A percentile compares a stretch with the other conserved stretches of the same genome.
Conservation (phyloP, 2,329 filamentous ascomycete species). For the Xylariales sp. region DNA sequence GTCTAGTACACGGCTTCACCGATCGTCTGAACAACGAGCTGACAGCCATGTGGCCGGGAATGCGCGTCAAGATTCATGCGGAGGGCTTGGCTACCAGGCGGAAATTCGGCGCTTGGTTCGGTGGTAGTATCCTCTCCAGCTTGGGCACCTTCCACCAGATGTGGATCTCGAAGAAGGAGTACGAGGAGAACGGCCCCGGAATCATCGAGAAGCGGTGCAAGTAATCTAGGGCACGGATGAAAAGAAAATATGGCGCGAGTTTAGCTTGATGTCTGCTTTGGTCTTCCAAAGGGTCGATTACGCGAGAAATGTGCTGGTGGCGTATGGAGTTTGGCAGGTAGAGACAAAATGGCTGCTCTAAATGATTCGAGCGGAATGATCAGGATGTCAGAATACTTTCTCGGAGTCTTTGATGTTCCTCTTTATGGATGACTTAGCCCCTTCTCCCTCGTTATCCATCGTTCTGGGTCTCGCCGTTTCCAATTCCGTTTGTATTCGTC, state of each 20-base stretch:
- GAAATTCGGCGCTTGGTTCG: slow-evolving; percentile 92
- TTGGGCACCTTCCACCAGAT: slow-evolving; percentile 98
- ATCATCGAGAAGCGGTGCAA: slow-evolving; percentile 98
- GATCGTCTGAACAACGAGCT: slow-evolving; percentile 87
- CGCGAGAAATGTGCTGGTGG: too few relatives aligned
- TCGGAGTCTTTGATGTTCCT: too few relatives aligned
- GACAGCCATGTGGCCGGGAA: slow-evolving; percentile 73
- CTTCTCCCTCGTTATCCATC: too few relatives aligned
- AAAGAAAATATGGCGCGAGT: background rate
- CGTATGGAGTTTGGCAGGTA: too few relatives aligned
- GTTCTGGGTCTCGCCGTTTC: too few relatives aligned
- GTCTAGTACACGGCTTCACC: slow-evolving; percentile 84
- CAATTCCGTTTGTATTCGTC: too few relatives aligned
- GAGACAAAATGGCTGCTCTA: too few relatives aligned
- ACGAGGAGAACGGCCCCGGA: slow-evolving; percentile 85
- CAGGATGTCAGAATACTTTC: too few relatives aligned
- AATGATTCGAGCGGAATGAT: too few relatives aligned
- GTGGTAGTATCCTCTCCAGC: slow-evolving; percentile 91
- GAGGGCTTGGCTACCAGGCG: slow-evolving; percentile 82
- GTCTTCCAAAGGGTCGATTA: too few relatives aligned
- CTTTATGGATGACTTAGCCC: too few relatives aligned
- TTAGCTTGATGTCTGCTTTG: background rate
- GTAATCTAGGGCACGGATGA: slow-evolving; percentile 39
- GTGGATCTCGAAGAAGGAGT: slow-evolving; percentile 98
- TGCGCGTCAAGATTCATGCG: slow-evolving; percentile 83